These are phyloP conservation scores for Fusarium sp. DNA, from an alignment of 2,329 filamentous ascomycete genomes.

Conservation along the genomic window DNA sequence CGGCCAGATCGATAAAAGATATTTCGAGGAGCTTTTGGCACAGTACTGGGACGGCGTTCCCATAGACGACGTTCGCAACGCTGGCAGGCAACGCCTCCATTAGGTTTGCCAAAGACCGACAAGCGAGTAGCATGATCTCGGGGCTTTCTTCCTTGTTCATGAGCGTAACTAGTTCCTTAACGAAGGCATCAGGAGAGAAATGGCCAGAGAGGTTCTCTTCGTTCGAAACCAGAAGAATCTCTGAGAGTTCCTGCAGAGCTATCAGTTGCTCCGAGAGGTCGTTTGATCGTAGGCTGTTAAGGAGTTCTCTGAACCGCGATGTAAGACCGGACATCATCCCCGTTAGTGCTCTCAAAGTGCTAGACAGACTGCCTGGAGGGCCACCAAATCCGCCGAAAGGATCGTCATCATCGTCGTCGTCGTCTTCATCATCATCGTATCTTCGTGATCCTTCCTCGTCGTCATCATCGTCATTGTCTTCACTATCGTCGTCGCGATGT, in stretches of 20 bases:
- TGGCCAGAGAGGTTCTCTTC: constrained; percentile 96
- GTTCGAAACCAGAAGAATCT: constrained; percentile 92
- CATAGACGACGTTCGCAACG: constrained; percentile 95
- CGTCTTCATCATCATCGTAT: constrained; percentile 69
- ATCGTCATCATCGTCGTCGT: constrained; percentile 76
- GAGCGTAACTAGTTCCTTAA: constrained; percentile 90
- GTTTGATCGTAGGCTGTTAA: constrained; percentile 81
- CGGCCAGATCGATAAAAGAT: constrained; percentile 95
- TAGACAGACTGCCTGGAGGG: constrained; percentile 73
- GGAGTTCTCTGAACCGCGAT: constrained; percentile 80
- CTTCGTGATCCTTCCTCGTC: constrained; percentile 54
- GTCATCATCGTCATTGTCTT: constrained; percentile 49
- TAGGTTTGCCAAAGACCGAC: constrained; percentile 92
- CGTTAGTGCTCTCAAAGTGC: constrained; percentile 85
- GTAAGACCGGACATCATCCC: constrained; percentile 93
- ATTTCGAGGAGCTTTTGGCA: constrained; percentile 97
- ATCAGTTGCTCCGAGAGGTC: constrained; percentile 92
- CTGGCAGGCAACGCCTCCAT: constrained; percentile 97
- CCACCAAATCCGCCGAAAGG: constrained; percentile 76
- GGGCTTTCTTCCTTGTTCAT: constrained; percentile 98
- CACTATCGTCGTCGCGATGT: constrained; percentile 55
- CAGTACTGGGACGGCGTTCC: constrained; percentile 92
- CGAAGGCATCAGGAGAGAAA: constrained; percentile 92
- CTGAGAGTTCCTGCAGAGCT: constrained; percentile 91
- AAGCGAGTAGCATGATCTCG: constrained; percentile 96